A percentile compares a stretch with the other conserved stretches of the same genome.
Conservation (phyloP, 23 red algal species). For the Rhodosorus marinus region DNA sequence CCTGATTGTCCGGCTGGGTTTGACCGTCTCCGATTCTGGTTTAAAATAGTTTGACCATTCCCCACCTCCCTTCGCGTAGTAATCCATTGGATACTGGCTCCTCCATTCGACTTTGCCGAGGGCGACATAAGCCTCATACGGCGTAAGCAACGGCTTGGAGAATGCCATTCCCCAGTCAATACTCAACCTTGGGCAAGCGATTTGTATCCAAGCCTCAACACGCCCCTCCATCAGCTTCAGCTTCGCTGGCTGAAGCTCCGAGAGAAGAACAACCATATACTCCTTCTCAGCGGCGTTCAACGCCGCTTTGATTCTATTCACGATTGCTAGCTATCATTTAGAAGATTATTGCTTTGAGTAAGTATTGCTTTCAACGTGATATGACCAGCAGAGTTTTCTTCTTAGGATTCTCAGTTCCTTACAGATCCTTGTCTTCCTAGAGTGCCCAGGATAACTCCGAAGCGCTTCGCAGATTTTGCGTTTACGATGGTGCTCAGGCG, state of each 20-base stretch:
- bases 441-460: slow-evolving; percentile 75
- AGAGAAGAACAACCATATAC: slow-evolving; percentile 41
- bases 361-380: too few species aligned
- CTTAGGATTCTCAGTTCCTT: too few species aligned
- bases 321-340: slow-evolving; percentile 34
- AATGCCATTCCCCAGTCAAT: slow-evolving; percentile 95
- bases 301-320: slow-evolving; percentile 16
- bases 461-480: slow-evolving; percentile 22
- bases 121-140: slow-evolving; percentile 58
- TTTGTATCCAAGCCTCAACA: slow-evolving; percentile 87
- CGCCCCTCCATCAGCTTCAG: slow-evolving; percentile 32
- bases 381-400: too few species aligned
- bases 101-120: slow-evolving; percentile 54
- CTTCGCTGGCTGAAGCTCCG: slow-evolving; percentile 73
- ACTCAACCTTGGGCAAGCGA: slow-evolving; percentile 83
- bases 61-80: slow-evolving; percentile 71
- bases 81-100: slow-evolving; percentile 87
- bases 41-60: slow-evolving; percentile 95
- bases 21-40: too few species aligned
- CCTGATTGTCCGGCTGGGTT: too few species aligned
- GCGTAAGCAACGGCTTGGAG: slow-evolving; percentile 32
- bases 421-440: slow-evolving; percentile 92
- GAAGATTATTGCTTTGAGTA: too few species aligned
- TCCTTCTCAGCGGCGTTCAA: slow-evolving; percentile 9
- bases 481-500: slow-evolving; percentile 16